Evolutionary conservation across 2,329 filamentous ascomycete genomes (phyloP), one percentile per base, ranked within the genome.

Genomic region (Cercospora sesami): DNA sequence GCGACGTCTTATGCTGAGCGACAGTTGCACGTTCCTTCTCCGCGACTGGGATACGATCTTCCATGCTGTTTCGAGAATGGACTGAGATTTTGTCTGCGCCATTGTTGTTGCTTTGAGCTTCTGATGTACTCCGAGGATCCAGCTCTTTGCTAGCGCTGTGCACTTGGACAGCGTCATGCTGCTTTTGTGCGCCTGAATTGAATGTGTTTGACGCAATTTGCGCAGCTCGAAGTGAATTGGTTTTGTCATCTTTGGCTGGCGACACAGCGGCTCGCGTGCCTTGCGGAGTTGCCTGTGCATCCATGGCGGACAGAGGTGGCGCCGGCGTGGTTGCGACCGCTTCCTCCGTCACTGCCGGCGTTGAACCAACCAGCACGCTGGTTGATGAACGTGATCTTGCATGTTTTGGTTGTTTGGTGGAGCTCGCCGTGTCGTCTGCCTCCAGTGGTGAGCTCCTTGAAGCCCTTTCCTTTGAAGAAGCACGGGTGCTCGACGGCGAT

Each of bases 81-180:
- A 63, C 31, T 14, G 63, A 55, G n/a, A 60, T 33, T 18, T 31
- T 58, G 10, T 68, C 57, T 21, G 66, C 63, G 9, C 67, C 60
- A 33, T 21, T 68, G 28, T 67, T 33, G 26, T 48, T 39, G 3
- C 63, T 39, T n/a, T 64, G 61, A 16, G 63, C 7, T 33, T 64
- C 61, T 1, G 51, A 58, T 7, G 18, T 26, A 7, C 67, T 66
- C 23, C 70, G 66, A 21, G 10, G 4, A 6, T 42, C 28, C 31
- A 21, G 10, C 9, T 21, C 33, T 42, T 39, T 51, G 18, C 4
- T 14, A 51, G 16, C 59, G 39, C 18, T 23, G 18, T 45, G 39
- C 12, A 23, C 59, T 42, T 26, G 18, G 18, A 23, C 45, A 51
- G 18, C 5, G 12, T 26, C 21, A 26, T 16, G 45, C 45, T 23